Evolutionary conservation across 345 rosid species (phyloP).

Genomic region (Eucalyptus erythrocorys): DNA sequence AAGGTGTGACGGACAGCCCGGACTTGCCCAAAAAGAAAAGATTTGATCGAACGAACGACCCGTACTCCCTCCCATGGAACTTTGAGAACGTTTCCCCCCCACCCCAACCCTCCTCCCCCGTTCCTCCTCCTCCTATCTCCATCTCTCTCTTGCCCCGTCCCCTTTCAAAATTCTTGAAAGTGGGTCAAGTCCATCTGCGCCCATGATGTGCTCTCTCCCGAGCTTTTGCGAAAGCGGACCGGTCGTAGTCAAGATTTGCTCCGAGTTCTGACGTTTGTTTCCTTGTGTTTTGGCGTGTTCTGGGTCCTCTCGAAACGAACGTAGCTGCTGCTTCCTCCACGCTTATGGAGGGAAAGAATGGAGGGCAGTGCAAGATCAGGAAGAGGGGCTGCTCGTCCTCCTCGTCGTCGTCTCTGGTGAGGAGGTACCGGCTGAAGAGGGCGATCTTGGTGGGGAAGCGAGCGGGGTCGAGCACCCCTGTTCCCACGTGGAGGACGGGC

Average conservation of each 20-base stretch:
- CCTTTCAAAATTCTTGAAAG: neutral
- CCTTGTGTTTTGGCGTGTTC: neutral
- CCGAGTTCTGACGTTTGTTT: neutral
- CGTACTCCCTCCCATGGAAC: neutral
- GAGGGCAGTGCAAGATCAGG: conserved; percentile 58
- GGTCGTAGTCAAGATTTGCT: neutral
- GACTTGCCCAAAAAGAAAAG: conserved; percentile 1
- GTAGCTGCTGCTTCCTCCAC: neutral
- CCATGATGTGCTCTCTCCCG: neutral
- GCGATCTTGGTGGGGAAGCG: conserved; percentile 57
- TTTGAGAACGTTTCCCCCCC: neutral
- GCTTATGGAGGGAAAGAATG: conserved; percentile 17
- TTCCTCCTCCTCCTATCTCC: neutral
- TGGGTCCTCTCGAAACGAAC: neutral
- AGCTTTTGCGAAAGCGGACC: neutral
- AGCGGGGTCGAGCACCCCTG: conserved; percentile 63
- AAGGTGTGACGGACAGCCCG: conserved; percentile 17
- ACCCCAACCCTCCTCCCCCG: neutral
- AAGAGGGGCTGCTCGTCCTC: conserved; percentile 86
- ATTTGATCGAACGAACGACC: neutral
- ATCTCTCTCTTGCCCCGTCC: neutral
- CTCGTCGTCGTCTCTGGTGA: conserved; percentile 65
- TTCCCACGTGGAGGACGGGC: conserved; percentile 47
- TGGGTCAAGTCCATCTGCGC: neutral
- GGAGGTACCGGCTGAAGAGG: conserved; percentile 65